These are phyloP conservation scores for Adansonia digitata DNA, from an alignment of 345 rosid species.

Conservation along the genomic window DNA sequence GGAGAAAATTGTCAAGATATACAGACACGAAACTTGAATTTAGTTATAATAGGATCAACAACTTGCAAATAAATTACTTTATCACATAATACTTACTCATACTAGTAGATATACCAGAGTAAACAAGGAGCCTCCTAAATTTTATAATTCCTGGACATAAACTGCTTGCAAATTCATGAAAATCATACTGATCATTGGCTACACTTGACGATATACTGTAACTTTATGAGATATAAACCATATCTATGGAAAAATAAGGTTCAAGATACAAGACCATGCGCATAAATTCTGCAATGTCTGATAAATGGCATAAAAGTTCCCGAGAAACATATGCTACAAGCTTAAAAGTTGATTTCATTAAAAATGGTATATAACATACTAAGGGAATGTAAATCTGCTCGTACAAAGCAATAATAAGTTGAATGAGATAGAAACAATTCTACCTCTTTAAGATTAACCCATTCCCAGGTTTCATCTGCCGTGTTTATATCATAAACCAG, in stretches of 20 bases:
- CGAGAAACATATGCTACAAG: not conserved
- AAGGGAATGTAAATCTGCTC: not conserved
- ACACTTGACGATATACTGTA: not conserved
- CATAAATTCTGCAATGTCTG: not conserved
- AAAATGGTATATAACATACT: not conserved
- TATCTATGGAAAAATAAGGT: not conserved
- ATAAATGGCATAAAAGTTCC: not conserved
- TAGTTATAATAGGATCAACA: not conserved
- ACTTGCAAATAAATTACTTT: not conserved
- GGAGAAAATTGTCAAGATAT: not conserved
- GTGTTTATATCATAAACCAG: slow-evolving; percentile 86
- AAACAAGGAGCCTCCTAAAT: not conserved
- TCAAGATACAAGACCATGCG: not conserved
- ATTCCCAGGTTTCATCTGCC: slow-evolving; percentile 81
- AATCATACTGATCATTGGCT: not conserved
- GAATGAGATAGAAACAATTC: not conserved
- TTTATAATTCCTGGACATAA: not conserved
- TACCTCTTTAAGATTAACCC: slow-evolving; percentile 99
- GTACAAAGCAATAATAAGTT: not conserved
- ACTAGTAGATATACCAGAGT: not conserved
- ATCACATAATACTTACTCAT: not conserved
- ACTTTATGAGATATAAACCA: not conserved
- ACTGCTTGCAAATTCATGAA: not conserved
- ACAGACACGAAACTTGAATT: not conserved
- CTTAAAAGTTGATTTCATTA: not conserved